These are phyloP conservation scores for Zymoseptoria brevis DNA, from an alignment of 2,329 filamentous ascomycete species.

Conservation along the genomic window DNA sequence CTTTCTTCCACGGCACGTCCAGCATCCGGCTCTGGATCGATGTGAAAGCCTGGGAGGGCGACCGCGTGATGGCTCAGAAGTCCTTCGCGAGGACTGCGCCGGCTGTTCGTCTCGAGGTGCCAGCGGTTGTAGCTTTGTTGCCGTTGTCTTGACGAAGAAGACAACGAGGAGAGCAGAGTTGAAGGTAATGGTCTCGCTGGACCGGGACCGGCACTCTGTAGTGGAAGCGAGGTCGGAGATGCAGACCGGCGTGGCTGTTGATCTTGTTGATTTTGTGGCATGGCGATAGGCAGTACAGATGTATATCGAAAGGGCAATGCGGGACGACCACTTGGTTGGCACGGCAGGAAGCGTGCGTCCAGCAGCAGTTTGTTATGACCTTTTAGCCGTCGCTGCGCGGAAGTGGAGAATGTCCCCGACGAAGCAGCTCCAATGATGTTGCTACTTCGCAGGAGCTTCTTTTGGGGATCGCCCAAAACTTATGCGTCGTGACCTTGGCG, in stretches of 20 bases:
- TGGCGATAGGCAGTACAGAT: background rate
- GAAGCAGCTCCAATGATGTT: background rate
- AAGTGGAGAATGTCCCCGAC: background rate
- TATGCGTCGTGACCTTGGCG: background rate
- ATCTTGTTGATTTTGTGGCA: background rate
- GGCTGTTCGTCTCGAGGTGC: slow-evolving; percentile 25
- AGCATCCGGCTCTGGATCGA: slow-evolving; percentile 47
- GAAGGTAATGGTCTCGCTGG: background rate
- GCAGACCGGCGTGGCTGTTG: background rate
- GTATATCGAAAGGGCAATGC: background rate
- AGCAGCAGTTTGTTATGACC: background rate
- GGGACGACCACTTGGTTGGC: background rate
- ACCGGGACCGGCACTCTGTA: background rate
- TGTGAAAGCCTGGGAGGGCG: slow-evolving; percentile 41
- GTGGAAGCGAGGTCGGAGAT: background rate
- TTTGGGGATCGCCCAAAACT: background rate
- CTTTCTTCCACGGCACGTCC: slow-evolving; percentile 34
- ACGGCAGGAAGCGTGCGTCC: background rate
- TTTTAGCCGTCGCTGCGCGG: background rate
- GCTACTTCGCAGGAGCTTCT: background rate
- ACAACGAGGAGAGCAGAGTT: background rate
- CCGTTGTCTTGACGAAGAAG: slow-evolving; percentile 6
- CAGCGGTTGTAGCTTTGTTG: slow-evolving; percentile 28
- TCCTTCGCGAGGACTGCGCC: slow-evolving; percentile 27
- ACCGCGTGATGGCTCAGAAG: slow-evolving; percentile 9